Evolutionary conservation across 2,329 filamentous ascomycete species (phyloP).

Genomic region (Colletotrichum sp.): DNA sequence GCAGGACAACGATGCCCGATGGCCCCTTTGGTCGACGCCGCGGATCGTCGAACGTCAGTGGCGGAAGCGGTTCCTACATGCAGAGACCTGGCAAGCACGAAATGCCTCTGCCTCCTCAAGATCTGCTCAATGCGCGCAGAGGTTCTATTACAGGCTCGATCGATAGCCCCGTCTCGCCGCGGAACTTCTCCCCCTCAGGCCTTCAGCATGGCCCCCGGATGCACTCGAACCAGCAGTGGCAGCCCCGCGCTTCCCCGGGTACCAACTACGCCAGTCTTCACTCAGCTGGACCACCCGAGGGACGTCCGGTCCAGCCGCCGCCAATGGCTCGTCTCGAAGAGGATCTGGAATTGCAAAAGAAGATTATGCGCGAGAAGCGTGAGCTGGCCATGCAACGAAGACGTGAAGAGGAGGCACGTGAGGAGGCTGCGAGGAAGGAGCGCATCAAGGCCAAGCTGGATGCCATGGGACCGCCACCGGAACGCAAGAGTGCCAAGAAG

Average conservation of each 20-base stretch:
- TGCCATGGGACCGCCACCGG: constrained; percentile 68
- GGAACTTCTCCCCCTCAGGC: constrained; percentile 43
- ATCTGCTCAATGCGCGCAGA: constrained; percentile 49
- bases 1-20: constrained; percentile 66
- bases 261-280: constrained; percentile 44
- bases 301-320: constrained; percentile 30
- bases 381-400: constrained; percentile 73
- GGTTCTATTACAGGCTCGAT: constrained; percentile 54
- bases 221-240: constrained; percentile 18
- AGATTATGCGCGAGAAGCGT: constrained; percentile 73
- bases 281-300: constrained; percentile 32
- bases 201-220: constrained; percentile 32
- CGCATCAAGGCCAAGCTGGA: constrained; percentile 76
- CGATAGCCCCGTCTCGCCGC: constrained; percentile 56
- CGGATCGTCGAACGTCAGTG: constrained; percentile 90
- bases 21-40: constrained; percentile 76
- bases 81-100: constrained; percentile 59
- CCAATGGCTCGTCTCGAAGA: constrained; percentile 46
- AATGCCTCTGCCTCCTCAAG: constrained; percentile 43
- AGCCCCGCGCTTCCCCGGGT: constrained; percentile 47
- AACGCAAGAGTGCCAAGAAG: constrained; percentile 63
- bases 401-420: constrained; percentile 71
- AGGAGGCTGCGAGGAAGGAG: constrained; percentile 74
- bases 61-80: constrained; percentile 75
- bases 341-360: constrained; percentile 69